Conservation (phyloP, 1,139 yeast species). For the Geotrichum phurueaensis region DNA sequence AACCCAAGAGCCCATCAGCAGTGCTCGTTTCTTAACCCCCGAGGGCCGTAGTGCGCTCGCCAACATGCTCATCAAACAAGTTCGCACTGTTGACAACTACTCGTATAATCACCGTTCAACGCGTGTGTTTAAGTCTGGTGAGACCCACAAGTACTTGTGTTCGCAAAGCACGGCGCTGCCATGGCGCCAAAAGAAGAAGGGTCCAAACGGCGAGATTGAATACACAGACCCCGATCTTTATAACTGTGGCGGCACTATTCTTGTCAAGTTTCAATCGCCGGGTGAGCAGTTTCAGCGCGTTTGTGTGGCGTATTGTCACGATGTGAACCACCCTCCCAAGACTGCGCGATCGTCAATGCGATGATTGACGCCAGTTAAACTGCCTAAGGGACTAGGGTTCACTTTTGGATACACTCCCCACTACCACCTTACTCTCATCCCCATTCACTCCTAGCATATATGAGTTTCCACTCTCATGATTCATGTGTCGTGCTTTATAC, state of each 20-base stretch:
- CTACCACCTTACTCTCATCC: not conserved
- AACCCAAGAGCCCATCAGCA: constrained; percentile 9
- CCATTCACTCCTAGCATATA: not conserved
- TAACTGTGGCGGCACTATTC: constrained; percentile 15
- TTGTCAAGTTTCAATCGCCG: constrained; percentile 15
- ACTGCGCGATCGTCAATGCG: not conserved
- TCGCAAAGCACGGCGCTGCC: constrained; percentile 16
- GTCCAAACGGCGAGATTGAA: constrained; percentile 7
- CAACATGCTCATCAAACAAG: constrained; percentile 9
- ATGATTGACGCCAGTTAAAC: not conserved
- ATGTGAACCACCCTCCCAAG: constrained; percentile 16
- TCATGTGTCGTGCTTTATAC: not conserved
- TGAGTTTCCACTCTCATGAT: not conserved
- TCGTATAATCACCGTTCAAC: constrained; percentile 16
- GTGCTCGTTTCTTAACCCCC: constrained; percentile 7
- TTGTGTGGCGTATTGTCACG: constrained; percentile 17
- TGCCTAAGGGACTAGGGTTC: not conserved
- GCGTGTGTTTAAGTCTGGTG: constrained; percentile 15
- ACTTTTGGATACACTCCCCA: not conserved
- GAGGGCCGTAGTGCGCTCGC: constrained; percentile 16
- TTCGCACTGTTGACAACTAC: constrained; percentile 12
- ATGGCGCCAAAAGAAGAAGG: constrained; percentile 16
- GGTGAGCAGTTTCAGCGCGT: constrained; percentile 13
- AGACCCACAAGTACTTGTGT: constrained; percentile 17
- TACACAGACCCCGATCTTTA: constrained; percentile 13